These are phyloP conservation scores for Protomyces macrosporus DNA, from an alignment of 1,139 yeast genomes.

Conservation along the genomic window DNA sequence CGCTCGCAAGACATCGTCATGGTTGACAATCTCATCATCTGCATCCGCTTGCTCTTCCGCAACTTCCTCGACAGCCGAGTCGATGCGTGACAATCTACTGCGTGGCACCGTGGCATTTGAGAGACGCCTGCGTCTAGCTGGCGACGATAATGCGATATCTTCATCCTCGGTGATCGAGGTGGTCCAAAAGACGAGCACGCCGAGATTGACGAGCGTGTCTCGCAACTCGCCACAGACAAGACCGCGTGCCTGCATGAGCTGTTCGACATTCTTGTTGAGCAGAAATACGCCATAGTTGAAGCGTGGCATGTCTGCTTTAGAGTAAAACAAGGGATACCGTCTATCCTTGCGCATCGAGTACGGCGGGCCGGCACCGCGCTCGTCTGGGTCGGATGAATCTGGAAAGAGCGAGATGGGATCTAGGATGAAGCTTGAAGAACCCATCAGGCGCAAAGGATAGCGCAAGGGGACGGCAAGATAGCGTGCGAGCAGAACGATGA, in stretches of 20 bases:
- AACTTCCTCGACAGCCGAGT: background rate
- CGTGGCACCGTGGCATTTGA: background rate
- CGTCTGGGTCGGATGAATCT: background rate
- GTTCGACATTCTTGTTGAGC: constrained; percentile 49
- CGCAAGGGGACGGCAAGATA: constrained; percentile 48
- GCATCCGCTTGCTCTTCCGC: background rate
- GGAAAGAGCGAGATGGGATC: constrained; percentile 43
- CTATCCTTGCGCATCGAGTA: constrained; percentile 15
- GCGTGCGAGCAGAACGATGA: constrained; percentile 43
- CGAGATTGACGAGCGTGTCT: constrained; percentile 43
- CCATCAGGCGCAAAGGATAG: constrained; percentile 50
- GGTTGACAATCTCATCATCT: background rate
- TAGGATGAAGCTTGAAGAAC: constrained; percentile 49
- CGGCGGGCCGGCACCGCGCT: constrained; percentile 13
- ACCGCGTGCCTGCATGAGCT: constrained; percentile 43
- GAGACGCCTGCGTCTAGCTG: background rate
- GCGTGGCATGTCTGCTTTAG: constrained; percentile 46
- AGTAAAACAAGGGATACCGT: constrained; percentile 48
- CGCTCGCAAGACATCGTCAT: background rate
- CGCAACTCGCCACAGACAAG: constrained; percentile 40
- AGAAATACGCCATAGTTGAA: constrained; percentile 52
- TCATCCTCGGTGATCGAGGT: constrained; percentile 7
- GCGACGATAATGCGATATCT: background rate
- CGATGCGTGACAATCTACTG: background rate
- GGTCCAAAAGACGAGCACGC: constrained; percentile 38